Conservation (phyloP, 2,329 filamentous ascomycete species). For the Cryphonectria naterciae region DNA sequence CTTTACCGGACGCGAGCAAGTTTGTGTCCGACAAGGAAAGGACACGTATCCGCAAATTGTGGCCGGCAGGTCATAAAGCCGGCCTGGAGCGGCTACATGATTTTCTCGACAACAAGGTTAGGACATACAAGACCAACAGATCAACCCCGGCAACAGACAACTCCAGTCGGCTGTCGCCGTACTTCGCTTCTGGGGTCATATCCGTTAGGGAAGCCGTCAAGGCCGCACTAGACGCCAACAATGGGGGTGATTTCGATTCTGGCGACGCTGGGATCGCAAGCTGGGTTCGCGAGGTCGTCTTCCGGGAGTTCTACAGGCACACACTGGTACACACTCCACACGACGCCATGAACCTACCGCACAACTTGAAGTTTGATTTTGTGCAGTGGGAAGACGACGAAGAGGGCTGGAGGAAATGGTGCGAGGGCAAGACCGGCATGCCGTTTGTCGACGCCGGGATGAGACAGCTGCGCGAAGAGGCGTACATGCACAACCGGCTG, state of each 20-base stretch:
- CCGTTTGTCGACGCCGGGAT: slow-evolving; percentile 71
- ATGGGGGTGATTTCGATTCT: slow-evolving; percentile 21
- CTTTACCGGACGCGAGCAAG: slow-evolving; percentile 37
- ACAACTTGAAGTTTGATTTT: slow-evolving; percentile 72
- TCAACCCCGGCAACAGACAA: slow-evolving; percentile 40
- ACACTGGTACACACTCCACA: slow-evolving; percentile 33
- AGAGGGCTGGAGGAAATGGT: slow-evolving; percentile 64
- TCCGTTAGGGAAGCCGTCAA: slow-evolving; percentile 33
- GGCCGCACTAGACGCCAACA: slow-evolving; percentile 22
- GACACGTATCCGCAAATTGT: slow-evolving; percentile 40
- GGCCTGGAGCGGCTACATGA: slow-evolving; percentile 37
- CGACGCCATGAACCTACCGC: slow-evolving; percentile 70
- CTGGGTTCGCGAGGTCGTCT: slow-evolving; percentile 36
- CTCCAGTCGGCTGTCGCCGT: slow-evolving; percentile 40
- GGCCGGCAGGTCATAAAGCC: slow-evolving; percentile 41
- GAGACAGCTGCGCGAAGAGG: slow-evolving; percentile 61
- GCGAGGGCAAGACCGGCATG: slow-evolving; percentile 62
- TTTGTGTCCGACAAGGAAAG: slow-evolving; percentile 39
- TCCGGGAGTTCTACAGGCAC: slow-evolving; percentile 37
- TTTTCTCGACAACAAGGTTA: slow-evolving; percentile 39
- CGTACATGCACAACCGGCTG: slow-evolving; percentile 69
- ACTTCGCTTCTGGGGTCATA: slow-evolving; percentile 39
- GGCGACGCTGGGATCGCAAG: slow-evolving; percentile 29
- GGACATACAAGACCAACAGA: slow-evolving; percentile 39
- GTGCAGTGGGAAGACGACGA: slow-evolving; percentile 68